A percentile compares a stretch with the other conserved stretches of the same genome.
phyloP scores from a whole-genome alignment of 257 asterid species.

The Primulina eburnea region DNA sequence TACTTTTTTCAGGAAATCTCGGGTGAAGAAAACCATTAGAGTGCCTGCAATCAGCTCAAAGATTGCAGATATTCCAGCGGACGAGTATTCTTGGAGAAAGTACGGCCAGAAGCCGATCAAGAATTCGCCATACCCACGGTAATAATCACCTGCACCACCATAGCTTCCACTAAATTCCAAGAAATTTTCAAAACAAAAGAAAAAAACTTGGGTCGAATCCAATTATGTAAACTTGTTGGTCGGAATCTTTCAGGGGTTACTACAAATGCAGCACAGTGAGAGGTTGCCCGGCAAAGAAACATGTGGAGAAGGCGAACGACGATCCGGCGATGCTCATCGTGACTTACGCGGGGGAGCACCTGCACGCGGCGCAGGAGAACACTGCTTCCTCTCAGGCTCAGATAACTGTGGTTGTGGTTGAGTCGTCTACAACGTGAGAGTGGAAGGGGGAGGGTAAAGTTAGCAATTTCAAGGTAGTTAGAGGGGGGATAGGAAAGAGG shows the following conservation, averaged over 20 bases:
- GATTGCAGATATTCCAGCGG: constrained; percentile 64
- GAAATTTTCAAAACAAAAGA: too few species aligned
- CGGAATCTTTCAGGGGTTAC: constrained; percentile 53
- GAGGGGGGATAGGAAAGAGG: constrained; percentile 18
- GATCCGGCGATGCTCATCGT: constrained; percentile 74
- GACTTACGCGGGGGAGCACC: constrained; percentile 81
- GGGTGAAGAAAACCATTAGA: constrained; percentile 41
- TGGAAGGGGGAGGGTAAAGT: constrained; percentile 18
- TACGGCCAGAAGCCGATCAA: constrained; percentile 87
- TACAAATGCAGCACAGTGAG: constrained; percentile 69
- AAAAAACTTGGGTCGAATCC: not conserved
- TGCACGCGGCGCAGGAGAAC: constrained; percentile 50
- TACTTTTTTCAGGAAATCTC: constrained; percentile 47
- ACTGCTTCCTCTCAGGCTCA: constrained; percentile 18
- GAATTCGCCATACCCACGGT: constrained; percentile 86
- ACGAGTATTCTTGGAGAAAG: constrained; percentile 76
- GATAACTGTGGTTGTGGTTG: constrained; percentile 35
- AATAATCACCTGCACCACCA: constrained; percentile 30
- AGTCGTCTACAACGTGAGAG: constrained; percentile 27
- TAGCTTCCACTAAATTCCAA: not conserved
- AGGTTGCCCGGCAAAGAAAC: constrained; percentile 84
- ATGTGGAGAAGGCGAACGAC: constrained; percentile 79
- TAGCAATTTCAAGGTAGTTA: constrained; percentile 36
- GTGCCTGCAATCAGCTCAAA: constrained; percentile 76
- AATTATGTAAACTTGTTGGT: not conserved